phyloP scores from a whole-genome alignment of 2,329 filamentous ascomycete species.

The Chaetomium olivaceum region DNA sequence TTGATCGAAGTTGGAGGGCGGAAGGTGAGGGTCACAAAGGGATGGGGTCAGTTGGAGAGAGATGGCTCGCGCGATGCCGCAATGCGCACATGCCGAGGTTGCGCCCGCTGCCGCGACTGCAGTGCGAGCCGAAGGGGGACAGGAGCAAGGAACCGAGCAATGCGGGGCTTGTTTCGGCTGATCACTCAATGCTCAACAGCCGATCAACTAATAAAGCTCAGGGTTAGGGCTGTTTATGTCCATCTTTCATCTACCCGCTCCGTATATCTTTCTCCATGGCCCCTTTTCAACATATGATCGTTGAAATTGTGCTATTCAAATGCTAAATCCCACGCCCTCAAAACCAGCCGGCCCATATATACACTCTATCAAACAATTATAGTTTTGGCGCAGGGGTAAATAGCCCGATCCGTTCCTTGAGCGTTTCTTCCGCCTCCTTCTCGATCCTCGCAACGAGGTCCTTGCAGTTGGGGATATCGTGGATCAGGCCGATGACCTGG shows the following conservation, averaged over 20 bases:
- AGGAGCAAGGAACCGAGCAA: conserved; percentile 8
- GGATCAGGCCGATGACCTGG: conserved; percentile 87
- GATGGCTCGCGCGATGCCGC: conserved; percentile 12
- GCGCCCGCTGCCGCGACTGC: not conserved
- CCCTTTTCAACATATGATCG: not conserved
- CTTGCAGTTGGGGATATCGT: conserved; percentile 77
- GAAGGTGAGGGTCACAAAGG: conserved; percentile 12
- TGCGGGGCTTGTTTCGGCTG: conserved; percentile 20
- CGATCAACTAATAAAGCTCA: not conserved
- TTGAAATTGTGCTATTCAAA: not conserved
- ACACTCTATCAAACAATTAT: conserved; percentile 16
- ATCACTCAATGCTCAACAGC: not conserved
- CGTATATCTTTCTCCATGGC: not conserved
- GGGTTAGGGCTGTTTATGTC: conserved; percentile 16
- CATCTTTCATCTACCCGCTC: not conserved
- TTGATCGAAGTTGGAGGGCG: not conserved
- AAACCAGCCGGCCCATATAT: not conserved
- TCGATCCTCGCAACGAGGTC: conserved; percentile 72
- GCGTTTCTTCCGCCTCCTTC: conserved; percentile 68
- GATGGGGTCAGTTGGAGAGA: not conserved
- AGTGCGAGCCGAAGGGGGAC: conserved; percentile 7
- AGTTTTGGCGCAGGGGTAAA: conserved; percentile 30
- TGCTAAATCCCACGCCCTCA: not conserved
- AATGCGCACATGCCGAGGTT: conserved; percentile 28
- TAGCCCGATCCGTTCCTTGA: conserved; percentile 52